Evolutionary conservation across 306 rosid species (phyloP), one percentile per base, ranked within the genome.

Genomic region (Gastrolobium villosum): DNA sequence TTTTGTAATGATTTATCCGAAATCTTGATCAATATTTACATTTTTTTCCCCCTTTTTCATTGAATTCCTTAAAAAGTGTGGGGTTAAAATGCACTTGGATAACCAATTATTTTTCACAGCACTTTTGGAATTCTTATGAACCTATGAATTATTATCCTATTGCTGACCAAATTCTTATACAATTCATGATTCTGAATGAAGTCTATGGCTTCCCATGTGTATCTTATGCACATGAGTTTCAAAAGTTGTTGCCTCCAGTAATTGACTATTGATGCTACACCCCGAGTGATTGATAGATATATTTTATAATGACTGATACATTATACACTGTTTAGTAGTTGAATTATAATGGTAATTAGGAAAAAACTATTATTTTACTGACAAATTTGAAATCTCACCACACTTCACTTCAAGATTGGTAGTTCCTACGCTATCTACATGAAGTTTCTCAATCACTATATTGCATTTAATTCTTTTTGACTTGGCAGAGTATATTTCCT

Each of bases 261-360:
- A 65, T 66, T 72, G 34, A 35, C 54, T 11, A 15, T 44, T 40
- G 28, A 74, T 35, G 72, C 34, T 48, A 43, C 50, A 43, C 35
- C 40, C 65, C 0, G 7, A 37, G 59, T 46, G 31, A 70, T 34
- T 57, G 77, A 43, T 49, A 65, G 45, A 54, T 45, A 60, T 50
- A 20, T 35, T 34, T 80, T 73, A 49, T 57, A 20, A 15, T 31
- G 59, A 7, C 60, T 75, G 77, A 35, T 59, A 10, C 35, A 14
- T 5, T 1, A 75, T 55, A 54, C 41, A 31, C 40, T 5, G 7
- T 64, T 52, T 54, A 40, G 7, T 54, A 37, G 45, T 13, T 64
- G 43, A 76, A 39, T 64, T 13, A 64, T 34, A 59, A 41, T 52
- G 67, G 36, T 67, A 72, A 52, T 70, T 50, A 46, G 50, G 84